phyloP scores from a whole-genome alignment of 352 stramenopile genomes.

The Pythium rishiriense region DNA sequence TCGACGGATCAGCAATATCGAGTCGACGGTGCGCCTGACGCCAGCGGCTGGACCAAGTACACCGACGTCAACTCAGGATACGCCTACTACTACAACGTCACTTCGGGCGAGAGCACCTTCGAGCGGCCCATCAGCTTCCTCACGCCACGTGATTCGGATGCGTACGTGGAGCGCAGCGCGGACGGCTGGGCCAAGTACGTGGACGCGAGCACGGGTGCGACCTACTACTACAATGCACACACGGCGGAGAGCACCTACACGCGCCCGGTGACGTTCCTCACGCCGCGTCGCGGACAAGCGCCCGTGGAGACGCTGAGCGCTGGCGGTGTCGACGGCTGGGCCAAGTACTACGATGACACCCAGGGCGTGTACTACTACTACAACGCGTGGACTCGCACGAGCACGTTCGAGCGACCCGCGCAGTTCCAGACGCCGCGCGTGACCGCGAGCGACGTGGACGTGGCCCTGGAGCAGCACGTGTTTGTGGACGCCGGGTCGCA shows the following conservation, averaged over 20 bases:
- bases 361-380: conserved; percentile 68
- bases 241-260: conserved; percentile 76
- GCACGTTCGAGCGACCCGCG: conserved; percentile 36
- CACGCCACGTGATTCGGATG: conserved; percentile 20
- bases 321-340: conserved; percentile 34
- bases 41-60: conserved; percentile 31
- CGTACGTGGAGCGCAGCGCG: conserved; percentile 39
- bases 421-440: conserved; percentile 50
- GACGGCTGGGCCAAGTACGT: conserved; percentile 40
- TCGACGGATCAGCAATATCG: conserved; percentile 13
- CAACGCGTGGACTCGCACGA: conserved; percentile 53
- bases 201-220: conserved; percentile 43
- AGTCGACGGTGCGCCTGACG: conserved; percentile 17
- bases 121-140: conserved; percentile 26
- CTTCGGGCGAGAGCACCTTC: conserved; percentile 27
- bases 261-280: conserved; percentile 36
- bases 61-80: conserved; percentile 27
- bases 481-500: conserved; percentile 47
- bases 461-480: conserved; percentile 12
- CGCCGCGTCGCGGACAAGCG: conserved; percentile 26
- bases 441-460: conserved; percentile 10
- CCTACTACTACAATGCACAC: conserved; percentile 82
- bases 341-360: conserved; percentile 62
- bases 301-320: conserved; percentile 9
- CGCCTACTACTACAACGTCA: conserved; percentile 70